phyloP scores from a whole-genome alignment of 1,284 basidiomycete species.

The Afroboletus lepidellus region DNA sequence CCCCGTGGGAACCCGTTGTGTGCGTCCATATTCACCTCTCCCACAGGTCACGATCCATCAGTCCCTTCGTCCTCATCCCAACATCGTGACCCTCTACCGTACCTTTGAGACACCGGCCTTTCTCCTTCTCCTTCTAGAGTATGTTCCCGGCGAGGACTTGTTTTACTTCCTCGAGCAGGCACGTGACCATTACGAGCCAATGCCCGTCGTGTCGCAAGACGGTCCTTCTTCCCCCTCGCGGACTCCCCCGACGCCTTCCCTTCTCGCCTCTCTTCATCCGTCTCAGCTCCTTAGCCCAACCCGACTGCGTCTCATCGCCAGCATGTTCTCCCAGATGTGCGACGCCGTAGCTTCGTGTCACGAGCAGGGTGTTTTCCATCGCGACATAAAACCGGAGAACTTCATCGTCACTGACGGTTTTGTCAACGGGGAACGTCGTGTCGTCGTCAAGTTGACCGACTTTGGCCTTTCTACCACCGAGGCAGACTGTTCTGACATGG shows the following conservation, averaged over 20 bases:
- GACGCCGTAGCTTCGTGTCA: slow-evolving; percentile 97
- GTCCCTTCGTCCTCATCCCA: slow-evolving; percentile 85
- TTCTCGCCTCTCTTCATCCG: slow-evolving; percentile 86
- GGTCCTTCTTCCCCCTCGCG: slow-evolving; percentile 35
- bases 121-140: slow-evolving; percentile 84
- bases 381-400: slow-evolving; percentile 98
- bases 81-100: slow-evolving; percentile 94
- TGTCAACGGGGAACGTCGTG: slow-evolving; percentile 63
- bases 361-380: slow-evolving; percentile 87
- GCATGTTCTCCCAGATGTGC: slow-evolving; percentile 98
- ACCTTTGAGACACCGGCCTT: slow-evolving; percentile 81
- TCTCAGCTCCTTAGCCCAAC: slow-evolving; percentile 81
- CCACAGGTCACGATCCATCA: slow-evolving; percentile 88
- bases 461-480: slow-evolving; percentile 95
- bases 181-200: slow-evolving; percentile 77
- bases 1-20: slow-evolving; percentile 8
- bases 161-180: slow-evolving; percentile 98
- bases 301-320: slow-evolving; percentile 87
- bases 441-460: slow-evolving; percentile 92
- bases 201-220: slow-evolving; percentile 49
- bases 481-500: slow-evolving; percentile 89
- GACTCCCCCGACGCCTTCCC: slow-evolving; percentile 91
- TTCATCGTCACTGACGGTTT: slow-evolving; percentile 89
- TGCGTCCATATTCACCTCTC: slow-evolving; percentile 10
- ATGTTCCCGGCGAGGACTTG: slow-evolving; percentile 93